Percentiles rank a stretch among this genome's conserved stretches.
phyloP scores from a whole-genome alignment of 768 basidiomycete species.

The Galerina marginata region DNA sequence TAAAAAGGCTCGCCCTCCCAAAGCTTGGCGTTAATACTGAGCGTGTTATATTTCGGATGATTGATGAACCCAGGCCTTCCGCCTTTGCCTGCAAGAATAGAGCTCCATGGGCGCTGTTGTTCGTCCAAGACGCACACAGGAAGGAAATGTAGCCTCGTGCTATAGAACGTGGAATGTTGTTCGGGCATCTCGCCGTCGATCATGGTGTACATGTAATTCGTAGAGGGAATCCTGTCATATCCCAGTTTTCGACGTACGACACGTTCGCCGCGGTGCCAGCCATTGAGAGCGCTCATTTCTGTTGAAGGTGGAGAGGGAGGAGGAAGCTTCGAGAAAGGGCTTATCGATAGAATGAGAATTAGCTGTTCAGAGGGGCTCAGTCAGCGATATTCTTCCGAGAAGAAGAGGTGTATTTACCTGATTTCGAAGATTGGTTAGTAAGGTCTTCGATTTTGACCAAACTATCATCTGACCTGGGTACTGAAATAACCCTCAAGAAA shows the following conservation, averaged over 20 bases:
- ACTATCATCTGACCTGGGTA: background rate
- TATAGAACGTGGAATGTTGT: constrained; percentile 55
- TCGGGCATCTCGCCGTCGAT: constrained; percentile 55
- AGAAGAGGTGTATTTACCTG: too few species aligned
- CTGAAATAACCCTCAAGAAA: background rate
- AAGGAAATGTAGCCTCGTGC: constrained; percentile 55
- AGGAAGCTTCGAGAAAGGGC: background rate
- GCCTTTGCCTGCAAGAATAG: constrained; percentile 50
- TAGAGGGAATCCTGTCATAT: constrained; percentile 38
- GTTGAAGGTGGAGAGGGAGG: background rate
- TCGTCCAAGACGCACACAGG: constrained; percentile 61
- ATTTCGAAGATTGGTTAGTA: too few species aligned
- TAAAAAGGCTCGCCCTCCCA: constrained; percentile 64
- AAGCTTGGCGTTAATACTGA: constrained; percentile 44
- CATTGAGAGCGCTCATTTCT: constrained; percentile 37
- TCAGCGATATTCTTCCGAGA: too few species aligned
- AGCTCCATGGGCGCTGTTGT: constrained; percentile 61
- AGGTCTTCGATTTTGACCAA: background rate
- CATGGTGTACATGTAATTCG: constrained; percentile 36
- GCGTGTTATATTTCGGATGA: constrained; percentile 37
- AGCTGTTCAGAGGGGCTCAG: too few species aligned
- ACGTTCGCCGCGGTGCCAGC: constrained; percentile 60
- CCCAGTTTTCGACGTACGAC: constrained; percentile 54
- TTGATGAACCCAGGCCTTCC: constrained; percentile 54
- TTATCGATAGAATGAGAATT: background rate